Base-by-base conservation (phyloP, 2,329 filamentous ascomycete genomes). In the Colletotrichum sp. region DNA sequence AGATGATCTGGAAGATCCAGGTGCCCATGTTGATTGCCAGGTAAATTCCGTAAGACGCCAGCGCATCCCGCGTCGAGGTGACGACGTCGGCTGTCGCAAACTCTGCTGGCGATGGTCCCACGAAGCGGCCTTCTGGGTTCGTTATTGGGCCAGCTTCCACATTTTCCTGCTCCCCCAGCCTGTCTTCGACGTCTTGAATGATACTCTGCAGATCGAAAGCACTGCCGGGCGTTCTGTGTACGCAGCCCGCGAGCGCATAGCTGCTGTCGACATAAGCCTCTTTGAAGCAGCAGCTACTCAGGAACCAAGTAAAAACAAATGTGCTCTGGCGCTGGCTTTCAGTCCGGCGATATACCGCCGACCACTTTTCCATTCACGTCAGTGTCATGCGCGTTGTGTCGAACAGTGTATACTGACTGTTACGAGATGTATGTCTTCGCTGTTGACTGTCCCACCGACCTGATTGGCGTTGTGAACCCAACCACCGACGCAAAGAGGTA, bases 401-500 rank as follows among this genome's bases (percentile, higher is more conserved):
- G 12, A 9, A 13, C 16, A 16, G 28, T 28, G 36, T 28, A 26
- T 21, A 65, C 72, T 71, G 13, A 74, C 67, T 15, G 72, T 74
- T 4, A 60, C 72, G 26, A 74, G 72, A 34, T 74, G 52, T 13
- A 30, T 28, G 21, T 74, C 72, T 38, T 26, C 28, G 36, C 52
- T 66, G 21, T 66, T 71, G 28, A 52, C 26, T 18, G 10, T 18
- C 6, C 67, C 55, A 34, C 52, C 34, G 3, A 28, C 18, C 16
- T 15, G 12, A 30, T 30, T 62, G 28, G 21, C n/a, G 6, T 66
- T 32, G 26, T 48, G 18, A 61, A 70, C 34, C 72, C 68, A 71
- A 12, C 67, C 67, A 18, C 72, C 72, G 30, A 71, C 52, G 38
- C 72, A 75, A 12, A 75, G 72, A 16, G 69, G 24, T 16, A 75